phyloP scores from a whole-genome alignment of 202 grass and related monocot genomes.

The Dendrocalamus latiflorus region DNA sequence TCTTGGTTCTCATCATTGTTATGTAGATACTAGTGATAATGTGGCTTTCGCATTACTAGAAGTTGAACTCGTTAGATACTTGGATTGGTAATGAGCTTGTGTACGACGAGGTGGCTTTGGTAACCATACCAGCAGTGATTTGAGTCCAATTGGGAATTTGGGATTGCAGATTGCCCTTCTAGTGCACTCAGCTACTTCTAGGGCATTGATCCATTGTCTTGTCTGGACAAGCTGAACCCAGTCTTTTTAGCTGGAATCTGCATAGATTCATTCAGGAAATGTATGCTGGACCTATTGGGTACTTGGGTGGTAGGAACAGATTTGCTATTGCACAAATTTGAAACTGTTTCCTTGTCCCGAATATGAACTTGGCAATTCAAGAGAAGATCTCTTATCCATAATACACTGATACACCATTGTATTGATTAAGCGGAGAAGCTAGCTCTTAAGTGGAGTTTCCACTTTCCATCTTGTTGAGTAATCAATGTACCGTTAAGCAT shows the following conservation, averaged over 20 bases:
- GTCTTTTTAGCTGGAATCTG: not conserved
- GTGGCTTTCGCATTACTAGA: not conserved
- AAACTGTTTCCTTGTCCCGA: not conserved
- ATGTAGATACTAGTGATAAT: not conserved
- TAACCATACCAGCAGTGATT: not conserved
- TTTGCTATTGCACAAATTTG: not conserved
- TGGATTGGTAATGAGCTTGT: not conserved
- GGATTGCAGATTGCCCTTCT: not conserved
- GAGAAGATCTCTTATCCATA: not conserved
- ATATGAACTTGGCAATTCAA: not conserved
- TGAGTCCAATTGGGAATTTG: not conserved
- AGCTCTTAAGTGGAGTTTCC: not conserved
- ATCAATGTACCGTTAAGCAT: not conserved
- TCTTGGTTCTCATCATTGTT: not conserved
- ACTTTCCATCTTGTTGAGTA: not conserved
- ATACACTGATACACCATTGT: not conserved
- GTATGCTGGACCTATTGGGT: not conserved
- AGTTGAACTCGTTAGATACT: not conserved
- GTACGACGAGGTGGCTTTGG: not conserved
- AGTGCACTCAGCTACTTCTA: not conserved
- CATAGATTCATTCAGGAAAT: not conserved
- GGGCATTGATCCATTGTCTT: not conserved
- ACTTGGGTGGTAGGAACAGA: not conserved
- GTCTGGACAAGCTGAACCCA: not conserved
- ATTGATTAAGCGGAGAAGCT: not conserved